Evolutionary conservation across 306 rosid genomes (phyloP), one percentile per base, ranked within the genome.

Genomic region (Cucurbita argyrosperma): DNA sequence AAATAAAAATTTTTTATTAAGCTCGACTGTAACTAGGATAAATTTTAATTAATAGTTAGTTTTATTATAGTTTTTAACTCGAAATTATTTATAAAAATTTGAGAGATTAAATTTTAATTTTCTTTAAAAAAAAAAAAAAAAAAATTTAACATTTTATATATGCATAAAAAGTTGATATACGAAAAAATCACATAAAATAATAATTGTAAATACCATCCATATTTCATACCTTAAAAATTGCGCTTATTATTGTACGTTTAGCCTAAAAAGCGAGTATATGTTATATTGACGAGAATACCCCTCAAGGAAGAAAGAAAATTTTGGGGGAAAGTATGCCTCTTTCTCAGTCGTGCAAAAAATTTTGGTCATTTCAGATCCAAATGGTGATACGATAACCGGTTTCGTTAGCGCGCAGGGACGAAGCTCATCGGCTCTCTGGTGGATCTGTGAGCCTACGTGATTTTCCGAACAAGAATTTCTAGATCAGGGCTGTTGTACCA

Each of bases 381-480:
- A 74, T 74, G 43, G 69, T 23, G 6, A 58, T 58, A 74, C 60
- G 71, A 38, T 79, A 26, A 37, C 40, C 69, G 71, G 72, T 66
- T 45, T 30, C 74, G 59, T 53, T 53, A 65, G 50, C 57, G n/a
- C n/a, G 56, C 40, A 13, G 6, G 47, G 76, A 65, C 74, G 84
- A 68, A 76, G 79, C 51, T 45, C 76, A 68, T 58, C 54, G 13
- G 67, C 40, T 30, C 67, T 52, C 54, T 60, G 43, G 60, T 57
- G 72, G 88, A 84, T 84, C 84, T 73, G 72, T 30, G 52, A 47
- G 15, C 52, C 69, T 72, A 65, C 62, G 40, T 80, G 47, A 73
- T 7, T 62, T 9, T 75, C 66, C 49, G 71, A 64, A 23, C 39
- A 46, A 18, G 18, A 60, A 50, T 39, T 64, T 69, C 60, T 53